A percentile compares a stretch with the other conserved stretches of the same genome.
Conservation (phyloP, 305 asterid species). For the Fraxinus angustifolia region DNA sequence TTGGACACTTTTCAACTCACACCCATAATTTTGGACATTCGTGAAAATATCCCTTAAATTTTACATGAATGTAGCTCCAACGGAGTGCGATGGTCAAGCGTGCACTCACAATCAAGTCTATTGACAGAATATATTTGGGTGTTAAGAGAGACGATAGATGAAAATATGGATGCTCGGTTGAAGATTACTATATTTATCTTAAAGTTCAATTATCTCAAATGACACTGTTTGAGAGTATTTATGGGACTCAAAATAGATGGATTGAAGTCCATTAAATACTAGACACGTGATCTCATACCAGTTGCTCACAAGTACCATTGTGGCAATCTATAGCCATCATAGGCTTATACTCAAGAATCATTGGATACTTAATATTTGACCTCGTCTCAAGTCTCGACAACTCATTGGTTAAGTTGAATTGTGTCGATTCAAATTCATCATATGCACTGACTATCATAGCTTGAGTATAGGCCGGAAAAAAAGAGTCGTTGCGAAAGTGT, state of each 20-base stretch:
- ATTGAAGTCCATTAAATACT: too few species aligned
- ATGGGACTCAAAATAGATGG: not conserved
- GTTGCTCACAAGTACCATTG: not conserved
- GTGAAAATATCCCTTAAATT: too few species aligned
- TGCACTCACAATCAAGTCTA: not conserved
- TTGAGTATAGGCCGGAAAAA: not conserved
- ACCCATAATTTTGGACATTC: too few species aligned
- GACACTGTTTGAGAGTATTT: not conserved
- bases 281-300: not conserved
- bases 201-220: not conserved
- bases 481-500: not conserved
- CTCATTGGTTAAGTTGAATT: not conserved
- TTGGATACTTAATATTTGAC: not conserved
- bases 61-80: not conserved
- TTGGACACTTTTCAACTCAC: too few species aligned
- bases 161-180: not conserved
- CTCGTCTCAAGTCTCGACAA: not conserved
- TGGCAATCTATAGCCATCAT: not conserved
- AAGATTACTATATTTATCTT: not conserved
- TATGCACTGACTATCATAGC: not conserved
- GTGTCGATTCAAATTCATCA: too few species aligned
- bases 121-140: not conserved
- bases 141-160: not conserved
- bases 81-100: not conserved
- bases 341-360: too few species aligned